Percentiles rank a stretch among this genome's conserved stretches.
These are phyloP conservation scores for Tuber indicum DNA, from an alignment of 495 filamentous ascomycete genomes.

Conservation along the genomic window DNA sequence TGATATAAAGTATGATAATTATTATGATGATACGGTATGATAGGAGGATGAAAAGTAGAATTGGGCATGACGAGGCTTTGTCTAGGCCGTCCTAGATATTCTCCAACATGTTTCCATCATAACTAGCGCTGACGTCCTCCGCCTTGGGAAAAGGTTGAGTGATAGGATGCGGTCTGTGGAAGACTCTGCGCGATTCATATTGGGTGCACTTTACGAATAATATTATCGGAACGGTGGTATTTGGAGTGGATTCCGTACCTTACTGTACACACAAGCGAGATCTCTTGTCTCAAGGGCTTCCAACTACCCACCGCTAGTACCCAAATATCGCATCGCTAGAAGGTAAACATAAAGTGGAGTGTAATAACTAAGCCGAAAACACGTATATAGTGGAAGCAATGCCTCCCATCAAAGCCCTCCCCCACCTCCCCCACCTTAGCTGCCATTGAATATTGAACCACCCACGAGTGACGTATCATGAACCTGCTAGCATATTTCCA, in stretches of 20 bases:
- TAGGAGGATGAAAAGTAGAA: too few relatives aligned
- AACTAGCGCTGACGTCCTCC: too few relatives aligned
- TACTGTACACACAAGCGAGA: background rate
- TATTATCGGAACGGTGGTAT: background rate
- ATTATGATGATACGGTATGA: too few relatives aligned
- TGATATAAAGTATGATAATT: too few relatives aligned
- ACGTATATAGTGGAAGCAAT: background rate
- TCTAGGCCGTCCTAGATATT: too few relatives aligned
- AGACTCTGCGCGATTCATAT: background rate
- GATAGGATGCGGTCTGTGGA: too few relatives aligned
- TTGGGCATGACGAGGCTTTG: too few relatives aligned
- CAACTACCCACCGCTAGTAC: background rate
- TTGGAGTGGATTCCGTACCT: background rate
- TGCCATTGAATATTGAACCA: background rate
- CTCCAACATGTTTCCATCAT: too few relatives aligned
- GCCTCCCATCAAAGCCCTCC: background rate
- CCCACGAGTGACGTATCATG: background rate
- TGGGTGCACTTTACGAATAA: background rate
- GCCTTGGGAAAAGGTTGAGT: too few relatives aligned
- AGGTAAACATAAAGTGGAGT: background rate
- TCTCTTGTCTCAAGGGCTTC: background rate
- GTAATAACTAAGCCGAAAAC: background rate
- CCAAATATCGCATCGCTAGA: background rate
- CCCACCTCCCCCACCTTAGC: background rate
- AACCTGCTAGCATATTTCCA: background rate